phyloP scores from a whole-genome alignment of 1,284 basidiomycete genomes.

The Ustilago tritici region DNA sequence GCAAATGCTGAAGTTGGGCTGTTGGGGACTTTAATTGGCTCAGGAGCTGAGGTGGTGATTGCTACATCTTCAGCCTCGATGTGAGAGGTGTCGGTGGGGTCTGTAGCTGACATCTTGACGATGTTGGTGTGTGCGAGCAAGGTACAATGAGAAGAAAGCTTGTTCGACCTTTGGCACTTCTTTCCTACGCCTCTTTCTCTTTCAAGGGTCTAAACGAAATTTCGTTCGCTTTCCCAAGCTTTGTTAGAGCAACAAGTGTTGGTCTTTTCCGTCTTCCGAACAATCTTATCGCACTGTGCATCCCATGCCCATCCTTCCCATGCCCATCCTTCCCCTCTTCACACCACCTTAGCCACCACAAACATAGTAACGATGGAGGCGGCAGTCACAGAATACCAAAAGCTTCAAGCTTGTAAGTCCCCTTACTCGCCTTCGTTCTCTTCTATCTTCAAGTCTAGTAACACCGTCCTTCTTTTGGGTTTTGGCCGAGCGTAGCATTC shows the following conservation, averaged over 20 bases:
- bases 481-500: conserved; percentile 31
- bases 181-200: conserved; percentile 6
- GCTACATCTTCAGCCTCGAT: neutral
- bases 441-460: neutral
- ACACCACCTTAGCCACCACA: neutral
- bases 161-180: neutral
- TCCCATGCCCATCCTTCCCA: neutral
- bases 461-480: neutral
- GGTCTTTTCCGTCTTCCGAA: conserved; percentile 3
- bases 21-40: conserved; percentile 27
- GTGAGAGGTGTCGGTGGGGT: neutral
- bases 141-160: neutral
- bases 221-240: neutral
- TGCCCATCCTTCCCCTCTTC: neutral
- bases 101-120: conserved; percentile 6
- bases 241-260: conserved; percentile 14
- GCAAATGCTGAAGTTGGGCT: conserved; percentile 41
- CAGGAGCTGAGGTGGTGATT: neutral
- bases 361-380: conserved; percentile 37
- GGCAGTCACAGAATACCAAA: conserved; percentile 48
- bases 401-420: conserved; percentile 49
- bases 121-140: neutral
- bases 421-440: neutral
- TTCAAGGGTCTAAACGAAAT: neutral
- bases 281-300: conserved; percentile 6